Evolutionary conservation across 139 green algal genomes (phyloP), one percentile per base, ranked within the genome.

Genomic region (Pycnococcus provasolii): DNA sequence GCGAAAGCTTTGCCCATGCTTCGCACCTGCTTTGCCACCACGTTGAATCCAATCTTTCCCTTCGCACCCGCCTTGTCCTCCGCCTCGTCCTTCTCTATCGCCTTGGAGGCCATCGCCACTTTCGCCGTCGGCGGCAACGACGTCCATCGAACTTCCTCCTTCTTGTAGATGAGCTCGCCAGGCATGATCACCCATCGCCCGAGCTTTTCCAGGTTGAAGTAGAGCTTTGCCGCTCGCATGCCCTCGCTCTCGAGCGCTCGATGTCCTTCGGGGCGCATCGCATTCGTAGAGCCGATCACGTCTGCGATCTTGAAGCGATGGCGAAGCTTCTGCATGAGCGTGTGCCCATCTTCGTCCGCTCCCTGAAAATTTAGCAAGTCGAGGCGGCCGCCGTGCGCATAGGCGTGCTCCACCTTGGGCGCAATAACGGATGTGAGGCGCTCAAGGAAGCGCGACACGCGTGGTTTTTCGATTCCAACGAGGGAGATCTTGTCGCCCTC

Each of bases 181-280:
- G 61, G 61, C 40, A 58, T 41, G 3, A 3, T 26, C 42, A 42
- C 39, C 61, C 61, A 67, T 6, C 3, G 4, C 45, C 45, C 46
- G 3, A 67, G 45, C 61, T 41, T 7, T 3, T 4, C n/a, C 39
- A 55, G 4, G 61, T 67, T 42, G 43, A 67, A 67, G 42, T 67
- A 67, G 5, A 42, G 4, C 61, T 26, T 9, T 3, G 9, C n/a
- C 45, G 45, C 39, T 9, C 45, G 9, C 11, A 42, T 53, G 43
- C 59, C 61, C 4, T 42, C 42, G 4, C 4, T 26, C 7, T 41
- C 61, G 4, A 13, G 13, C 42, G n/a, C 50, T 5, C 37, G 4
- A 26, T 50, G 8, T 50, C 59, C 37, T 66, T 43, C 9, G 11
- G n/a, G 6, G 59, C 41, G 59, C 41, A 51, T 6, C 4, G 5